Base-by-base conservation (phyloP, 106 monocot species). In the Dendrobium huoshanense region DNA sequence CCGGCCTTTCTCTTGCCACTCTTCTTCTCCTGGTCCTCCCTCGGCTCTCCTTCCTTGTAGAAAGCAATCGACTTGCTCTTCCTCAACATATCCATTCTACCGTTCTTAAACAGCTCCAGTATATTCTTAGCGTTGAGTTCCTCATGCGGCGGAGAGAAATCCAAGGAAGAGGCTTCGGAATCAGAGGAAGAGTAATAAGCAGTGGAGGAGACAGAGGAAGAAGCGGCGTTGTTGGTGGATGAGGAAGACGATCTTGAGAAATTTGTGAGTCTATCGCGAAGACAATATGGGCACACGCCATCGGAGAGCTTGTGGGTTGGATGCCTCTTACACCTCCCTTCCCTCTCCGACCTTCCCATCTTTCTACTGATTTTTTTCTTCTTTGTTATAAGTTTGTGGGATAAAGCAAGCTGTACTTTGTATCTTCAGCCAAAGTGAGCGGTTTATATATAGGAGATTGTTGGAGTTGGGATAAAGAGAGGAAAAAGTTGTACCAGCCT, bases 231-330 rank as follows among this genome's bases (percentile, higher is more conserved):
- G 59, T 65, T 82, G 31, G 76, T 25, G 4, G 90, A 47, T 7
- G 88, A 61, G 29, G 91, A 88, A 29, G 88, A 91, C 9, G 86
- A 77, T 18, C 55, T 77, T 9, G 90, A 84, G 78, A 91, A 45
- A 13, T 79, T 79, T 20, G 78, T 29, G 16, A 91, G 81, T 58
- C 55, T 84, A 42, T 91, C 91, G 37, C 84, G 74, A 7, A 91
- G 80, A 81, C 91, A 91, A 78, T 44, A 83, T 10, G 91, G 91
- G 83, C 91, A 91, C 0, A 91, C 88, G 15, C 91, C 91, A 67
- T 73, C 87, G 43, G 88, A 86, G 58, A 83, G 81, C 78, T 81
- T 80, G 82, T 91, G 86, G 43, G 70, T 86, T 40, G 88, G 88
- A 68, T 91, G 88, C 78, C 73, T 83, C 77, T 55, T 88, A 83